A percentile compares a stretch with the other conserved stretches of the same genome.
These are phyloP conservation scores for Cladophialophora bantiana DNA, from an alignment of 2,329 filamentous ascomycete genomes.

Conservation along the genomic window DNA sequence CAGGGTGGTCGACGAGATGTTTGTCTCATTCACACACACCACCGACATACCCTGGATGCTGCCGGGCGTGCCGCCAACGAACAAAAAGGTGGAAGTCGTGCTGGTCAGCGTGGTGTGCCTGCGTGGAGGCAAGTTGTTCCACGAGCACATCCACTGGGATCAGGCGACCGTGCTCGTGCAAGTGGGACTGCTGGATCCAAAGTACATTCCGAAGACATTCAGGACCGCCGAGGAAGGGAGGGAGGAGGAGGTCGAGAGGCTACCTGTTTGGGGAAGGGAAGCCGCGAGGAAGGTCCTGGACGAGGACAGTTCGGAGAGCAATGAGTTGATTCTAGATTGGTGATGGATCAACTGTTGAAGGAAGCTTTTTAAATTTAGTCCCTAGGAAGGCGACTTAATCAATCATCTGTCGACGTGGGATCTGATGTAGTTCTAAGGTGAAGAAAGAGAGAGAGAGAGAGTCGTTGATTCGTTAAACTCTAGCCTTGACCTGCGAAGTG, in stretches of 20 bases:
- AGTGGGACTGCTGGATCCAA: constrained; percentile 64
- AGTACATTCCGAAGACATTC: constrained; percentile 58
- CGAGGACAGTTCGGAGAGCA: constrained; percentile 48
- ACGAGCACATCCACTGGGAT: constrained; percentile 68
- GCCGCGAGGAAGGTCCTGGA: constrained; percentile 50
- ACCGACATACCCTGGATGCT: constrained; percentile 65
- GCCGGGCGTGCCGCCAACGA: constrained; percentile 63
- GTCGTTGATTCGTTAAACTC: constrained; percentile 1
- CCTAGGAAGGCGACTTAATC: background rate
- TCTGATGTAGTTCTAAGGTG: background rate
- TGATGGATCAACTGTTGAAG: constrained; percentile 14
- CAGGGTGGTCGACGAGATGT: constrained; percentile 67
- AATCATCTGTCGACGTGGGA: background rate
- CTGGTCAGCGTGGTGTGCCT: constrained; percentile 65
- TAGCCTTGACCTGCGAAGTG: background rate
- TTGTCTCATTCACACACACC: constrained; percentile 64
- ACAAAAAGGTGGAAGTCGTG: constrained; percentile 63
- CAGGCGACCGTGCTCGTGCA: constrained; percentile 67
- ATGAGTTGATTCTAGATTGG: constrained; percentile 43
- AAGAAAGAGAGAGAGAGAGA: too few relatives aligned
- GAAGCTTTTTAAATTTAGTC: background rate
- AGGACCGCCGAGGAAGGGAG: constrained; percentile 43
- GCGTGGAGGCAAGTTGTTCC: constrained; percentile 60
- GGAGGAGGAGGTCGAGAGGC: constrained; percentile 45
- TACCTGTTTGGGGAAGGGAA: constrained; percentile 52